Percentiles rank a stretch among this genome's conserved stretches.
Conservation (phyloP, 345 rosid genomes). For the Sisymbrium irio region DNA sequence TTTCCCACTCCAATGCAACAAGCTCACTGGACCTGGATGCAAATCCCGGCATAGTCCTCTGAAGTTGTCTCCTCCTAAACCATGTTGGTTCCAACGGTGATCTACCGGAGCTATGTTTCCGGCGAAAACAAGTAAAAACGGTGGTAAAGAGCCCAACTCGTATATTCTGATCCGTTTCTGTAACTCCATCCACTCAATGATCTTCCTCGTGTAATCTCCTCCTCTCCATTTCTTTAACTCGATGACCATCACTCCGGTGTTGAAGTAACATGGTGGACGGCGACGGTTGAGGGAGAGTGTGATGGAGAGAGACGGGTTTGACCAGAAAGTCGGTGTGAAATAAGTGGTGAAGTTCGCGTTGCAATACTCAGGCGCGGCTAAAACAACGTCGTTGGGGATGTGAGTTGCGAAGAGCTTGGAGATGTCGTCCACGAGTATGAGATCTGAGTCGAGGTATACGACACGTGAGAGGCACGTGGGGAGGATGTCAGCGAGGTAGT, state of each 20-base stretch:
- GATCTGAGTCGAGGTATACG: slow-evolving; percentile 82
- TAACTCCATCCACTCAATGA: slow-evolving; percentile 94
- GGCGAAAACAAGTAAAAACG: slow-evolving; percentile 75
- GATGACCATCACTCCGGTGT: slow-evolving; percentile 93
- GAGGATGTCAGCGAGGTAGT: slow-evolving; percentile 64
- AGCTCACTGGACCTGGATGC: slow-evolving; percentile 68
- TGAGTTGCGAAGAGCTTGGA: slow-evolving; percentile 59
- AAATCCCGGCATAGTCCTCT: slow-evolving; percentile 50
- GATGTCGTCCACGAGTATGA: slow-evolving; percentile 75
- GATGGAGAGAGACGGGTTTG: slow-evolving; percentile 66
- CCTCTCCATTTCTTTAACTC: slow-evolving; percentile 62
- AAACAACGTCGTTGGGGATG: slow-evolving; percentile 42
- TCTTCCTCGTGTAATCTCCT: slow-evolving; percentile 64
- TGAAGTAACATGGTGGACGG: slow-evolving; percentile 68
- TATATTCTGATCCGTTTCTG: slow-evolving; percentile 82
- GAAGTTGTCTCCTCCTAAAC: slow-evolving; percentile 64
- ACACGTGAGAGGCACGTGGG: slow-evolving; percentile 56
- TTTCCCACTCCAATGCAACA: slow-evolving; percentile 74
- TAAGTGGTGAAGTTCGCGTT: slow-evolving; percentile 80
- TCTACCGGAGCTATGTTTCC: slow-evolving; percentile 73
- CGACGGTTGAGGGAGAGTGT: slow-evolving; percentile 57
- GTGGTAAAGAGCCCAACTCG: slow-evolving; percentile 79
- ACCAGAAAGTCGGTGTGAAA: slow-evolving; percentile 80
- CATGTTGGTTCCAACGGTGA: slow-evolving; percentile 90
- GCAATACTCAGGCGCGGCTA: slow-evolving; percentile 82